Conservation (phyloP, 2,329 filamentous ascomycete genomes). For the Zalaria obscura region DNA sequence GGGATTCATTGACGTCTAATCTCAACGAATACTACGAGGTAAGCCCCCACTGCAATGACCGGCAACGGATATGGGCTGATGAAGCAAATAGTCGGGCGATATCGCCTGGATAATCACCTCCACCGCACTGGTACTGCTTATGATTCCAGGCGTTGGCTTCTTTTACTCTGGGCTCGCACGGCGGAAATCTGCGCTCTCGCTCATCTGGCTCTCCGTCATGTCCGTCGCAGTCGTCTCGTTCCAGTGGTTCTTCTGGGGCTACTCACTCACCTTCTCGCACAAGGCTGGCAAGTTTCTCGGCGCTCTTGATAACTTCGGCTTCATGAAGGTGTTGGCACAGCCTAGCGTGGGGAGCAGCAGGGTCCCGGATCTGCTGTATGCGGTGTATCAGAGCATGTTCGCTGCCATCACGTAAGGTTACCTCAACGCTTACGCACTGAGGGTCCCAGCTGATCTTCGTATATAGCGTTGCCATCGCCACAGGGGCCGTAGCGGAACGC, state of each 20-base stretch:
- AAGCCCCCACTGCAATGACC: constrained; percentile 14
- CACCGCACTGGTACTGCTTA: constrained; percentile 70
- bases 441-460: background rate
- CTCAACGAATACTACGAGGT: constrained; percentile 79
- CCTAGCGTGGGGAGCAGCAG: constrained; percentile 60
- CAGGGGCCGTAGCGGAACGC: constrained; percentile 73
- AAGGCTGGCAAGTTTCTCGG: constrained; percentile 63
- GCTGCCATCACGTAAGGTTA: constrained; percentile 64
- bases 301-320: constrained; percentile 64
- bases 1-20: constrained; percentile 51
- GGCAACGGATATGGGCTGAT: background rate
- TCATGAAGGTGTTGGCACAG: constrained; percentile 58
- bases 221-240: constrained; percentile 67
- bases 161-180: constrained; percentile 87
- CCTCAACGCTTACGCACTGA: constrained; percentile 3
- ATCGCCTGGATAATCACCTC: constrained; percentile 68
- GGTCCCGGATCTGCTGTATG: constrained; percentile 74
- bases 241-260: constrained; percentile 96
- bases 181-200: constrained; percentile 73
- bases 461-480: constrained; percentile 60
- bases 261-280: constrained; percentile 71
- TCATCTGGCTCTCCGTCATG: constrained; percentile 77
- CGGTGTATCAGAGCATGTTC: constrained; percentile 81
- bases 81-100: constrained; percentile 50
- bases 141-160: constrained; percentile 89